A percentile compares a stretch with the other conserved stretches of the same genome.
Evolutionary conservation across 2,329 filamentous ascomycete genomes (phyloP).

Genomic region (Chrysosphaeria jannelii): DNA sequence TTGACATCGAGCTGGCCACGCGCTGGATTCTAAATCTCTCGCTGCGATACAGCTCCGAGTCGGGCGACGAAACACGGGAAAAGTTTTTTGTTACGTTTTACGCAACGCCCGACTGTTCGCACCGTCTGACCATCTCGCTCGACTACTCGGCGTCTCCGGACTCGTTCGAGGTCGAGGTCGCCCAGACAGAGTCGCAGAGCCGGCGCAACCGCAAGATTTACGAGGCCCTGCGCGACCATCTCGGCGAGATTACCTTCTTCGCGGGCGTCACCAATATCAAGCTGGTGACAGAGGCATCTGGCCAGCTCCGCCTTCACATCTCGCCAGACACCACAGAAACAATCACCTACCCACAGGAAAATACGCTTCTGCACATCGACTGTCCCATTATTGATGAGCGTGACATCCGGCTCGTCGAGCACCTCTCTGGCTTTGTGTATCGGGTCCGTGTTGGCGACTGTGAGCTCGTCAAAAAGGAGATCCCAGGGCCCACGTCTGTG

Average conservation of each 20-base stretch:
- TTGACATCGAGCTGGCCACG: slow-evolving; percentile 58
- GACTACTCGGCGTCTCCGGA: slow-evolving; percentile 62
- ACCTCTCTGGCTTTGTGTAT: slow-evolving; percentile 93
- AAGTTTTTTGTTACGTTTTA: slow-evolving; percentile 97
- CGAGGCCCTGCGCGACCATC: slow-evolving; percentile 71
- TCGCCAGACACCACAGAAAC: slow-evolving; percentile 25
- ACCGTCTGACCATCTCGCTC: slow-evolving; percentile 70
- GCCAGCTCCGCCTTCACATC: slow-evolving; percentile 78
- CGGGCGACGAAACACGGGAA: no score
- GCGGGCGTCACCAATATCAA: slow-evolving; percentile 89
- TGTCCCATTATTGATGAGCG: slow-evolving; percentile 37
- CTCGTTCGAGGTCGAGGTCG: slow-evolving; percentile 64
- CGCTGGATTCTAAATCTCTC: slow-evolving; percentile 92
- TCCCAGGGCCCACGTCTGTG: slow-evolving; percentile 77
- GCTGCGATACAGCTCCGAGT: slow-evolving; percentile 98
- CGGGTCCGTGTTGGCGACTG: slow-evolving; percentile 44
- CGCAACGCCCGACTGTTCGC: slow-evolving; percentile 49
- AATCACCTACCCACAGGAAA: slow-evolving; percentile 51
- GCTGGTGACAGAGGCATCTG: slow-evolving; percentile 58
- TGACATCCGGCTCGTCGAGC: slow-evolving; percentile 58
- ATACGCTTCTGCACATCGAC: slow-evolving; percentile 41
- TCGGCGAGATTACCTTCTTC: slow-evolving; percentile 87
- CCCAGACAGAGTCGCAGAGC: slow-evolving; percentile 49
- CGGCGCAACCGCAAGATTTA: slow-evolving; percentile 88
- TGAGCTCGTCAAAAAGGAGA: slow-evolving; percentile 85